Percentiles rank a stretch among this genome's conserved stretches.
These are phyloP conservation scores for Rhodotorula sp. DNA, from an alignment of 1,284 basidiomycete species.

Conservation along the genomic window DNA sequence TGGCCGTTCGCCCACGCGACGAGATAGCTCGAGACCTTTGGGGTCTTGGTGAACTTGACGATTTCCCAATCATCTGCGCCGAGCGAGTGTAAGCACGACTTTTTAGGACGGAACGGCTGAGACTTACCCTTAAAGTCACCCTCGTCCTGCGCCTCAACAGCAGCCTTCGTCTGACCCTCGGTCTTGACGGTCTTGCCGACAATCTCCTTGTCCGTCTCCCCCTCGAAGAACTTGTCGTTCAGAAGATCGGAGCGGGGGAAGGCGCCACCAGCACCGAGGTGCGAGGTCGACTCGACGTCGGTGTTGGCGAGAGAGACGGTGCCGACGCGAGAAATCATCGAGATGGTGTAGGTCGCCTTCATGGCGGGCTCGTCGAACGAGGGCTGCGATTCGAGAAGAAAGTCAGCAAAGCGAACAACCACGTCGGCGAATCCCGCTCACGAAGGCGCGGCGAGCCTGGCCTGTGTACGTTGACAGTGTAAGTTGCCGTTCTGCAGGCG, in stretches of 20 bases:
- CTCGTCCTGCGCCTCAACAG: not conserved
- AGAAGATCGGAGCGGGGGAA: conserved; percentile 15
- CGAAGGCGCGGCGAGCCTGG: conserved; percentile 47
- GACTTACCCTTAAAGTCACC: conserved; percentile 17
- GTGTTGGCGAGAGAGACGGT: conserved; percentile 73
- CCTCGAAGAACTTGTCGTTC: conserved; percentile 9
- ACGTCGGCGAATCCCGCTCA: not conserved
- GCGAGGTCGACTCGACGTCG: conserved; percentile 62
- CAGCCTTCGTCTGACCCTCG: conserved; percentile 42
- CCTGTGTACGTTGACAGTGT: not conserved
- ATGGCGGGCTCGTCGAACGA: conserved; percentile 89
- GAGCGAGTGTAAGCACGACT: not conserved
- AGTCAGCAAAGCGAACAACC: conserved; percentile 33
- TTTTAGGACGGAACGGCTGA: fast-evolving
- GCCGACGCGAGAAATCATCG: conserved; percentile 71
- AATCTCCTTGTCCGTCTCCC: conserved; percentile 54
- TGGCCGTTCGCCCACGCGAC: conserved; percentile 87
- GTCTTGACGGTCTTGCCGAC: conserved; percentile 50
- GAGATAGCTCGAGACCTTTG: conserved; percentile 81
- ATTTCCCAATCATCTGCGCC: conserved; percentile 44
- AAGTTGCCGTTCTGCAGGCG: conserved; percentile 22
- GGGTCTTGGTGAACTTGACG: conserved; percentile 47
- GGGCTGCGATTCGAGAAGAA: conserved; percentile 50
- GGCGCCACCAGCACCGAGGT: conserved; percentile 62
- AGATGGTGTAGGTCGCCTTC: conserved; percentile 81